Evolutionary conservation across 2,329 filamentous ascomycete species (phyloP).

Genomic region (Rhinocladiella similis): DNA sequence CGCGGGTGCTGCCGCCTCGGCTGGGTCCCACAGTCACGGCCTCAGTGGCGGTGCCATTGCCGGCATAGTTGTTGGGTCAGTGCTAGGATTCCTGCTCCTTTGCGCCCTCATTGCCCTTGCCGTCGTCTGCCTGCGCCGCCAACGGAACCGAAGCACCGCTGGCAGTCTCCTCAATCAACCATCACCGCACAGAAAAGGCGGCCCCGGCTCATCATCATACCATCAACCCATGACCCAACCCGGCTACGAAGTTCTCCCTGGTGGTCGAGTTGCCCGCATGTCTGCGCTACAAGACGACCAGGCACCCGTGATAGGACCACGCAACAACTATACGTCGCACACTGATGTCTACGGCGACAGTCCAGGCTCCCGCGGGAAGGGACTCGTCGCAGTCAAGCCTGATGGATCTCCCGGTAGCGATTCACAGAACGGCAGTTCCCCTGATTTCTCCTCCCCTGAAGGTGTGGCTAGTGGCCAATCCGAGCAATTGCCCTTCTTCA

Average conservation of each 20-base stretch:
- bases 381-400: constrained; percentile 57
- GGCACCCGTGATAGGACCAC: constrained; percentile 42
- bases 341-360: constrained; percentile 73
- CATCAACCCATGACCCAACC: constrained; percentile 37
- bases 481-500: constrained; percentile 93
- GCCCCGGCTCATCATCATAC: constrained; percentile 45
- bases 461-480: constrained; percentile 86
- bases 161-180: constrained; percentile 88
- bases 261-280: constrained; percentile 92
- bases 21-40: constrained; percentile 39
- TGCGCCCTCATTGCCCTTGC: constrained; percentile 60
- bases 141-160: constrained; percentile 61
- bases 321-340: constrained; percentile 50
- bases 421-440: constrained; percentile 74
- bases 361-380: constrained; percentile 65
- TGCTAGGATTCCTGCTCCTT: constrained; percentile 71
- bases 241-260: constrained; percentile 75
- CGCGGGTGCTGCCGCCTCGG: constrained; percentile 45
- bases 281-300: constrained; percentile 73
- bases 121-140: constrained; percentile 60
- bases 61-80: constrained; percentile 80
- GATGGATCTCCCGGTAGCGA: constrained; percentile 87
- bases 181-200: constrained; percentile 59
- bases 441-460: constrained; percentile 81
- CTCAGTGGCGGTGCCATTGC: constrained; percentile 87